Conservation (phyloP, 1,139 yeast species). For the Taphrina populina region DNA sequence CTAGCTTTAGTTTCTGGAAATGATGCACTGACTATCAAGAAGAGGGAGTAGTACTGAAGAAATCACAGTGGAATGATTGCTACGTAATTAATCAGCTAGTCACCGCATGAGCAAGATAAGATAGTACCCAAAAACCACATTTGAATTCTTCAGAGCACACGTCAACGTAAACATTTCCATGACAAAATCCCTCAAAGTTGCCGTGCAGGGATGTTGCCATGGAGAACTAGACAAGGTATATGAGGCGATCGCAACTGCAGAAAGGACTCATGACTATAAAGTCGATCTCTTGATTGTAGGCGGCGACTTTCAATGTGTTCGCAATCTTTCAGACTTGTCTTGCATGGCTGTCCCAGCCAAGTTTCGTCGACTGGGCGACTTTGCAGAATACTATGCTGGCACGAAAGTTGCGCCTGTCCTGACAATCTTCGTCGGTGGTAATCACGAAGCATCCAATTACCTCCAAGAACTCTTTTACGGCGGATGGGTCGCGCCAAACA, state of each 20-base stretch:
- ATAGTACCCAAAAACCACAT: too few relatives aligned
- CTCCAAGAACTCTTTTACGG: constrained; percentile 72
- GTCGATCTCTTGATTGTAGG: constrained; percentile 72
- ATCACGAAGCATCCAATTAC: constrained; percentile 86
- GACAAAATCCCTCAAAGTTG: constrained; percentile 48
- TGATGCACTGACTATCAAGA: too few relatives aligned
- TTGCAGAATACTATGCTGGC: constrained; percentile 69
- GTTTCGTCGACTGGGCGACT: constrained; percentile 66
- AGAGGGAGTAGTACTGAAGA: too few relatives aligned
- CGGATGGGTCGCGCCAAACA: constrained; percentile 92
- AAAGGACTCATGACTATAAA: constrained; percentile 42
- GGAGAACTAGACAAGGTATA: constrained; percentile 73
- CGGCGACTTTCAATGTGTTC: constrained; percentile 73
- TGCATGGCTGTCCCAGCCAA: constrained; percentile 63
- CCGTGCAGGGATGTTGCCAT: constrained; percentile 92
- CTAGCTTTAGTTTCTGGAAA: too few relatives aligned
- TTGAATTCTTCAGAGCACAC: neutral
- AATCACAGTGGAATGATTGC: too few relatives aligned
- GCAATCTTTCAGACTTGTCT: constrained; percentile 62
- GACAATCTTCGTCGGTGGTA: constrained; percentile 89
- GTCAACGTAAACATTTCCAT: too few relatives aligned
- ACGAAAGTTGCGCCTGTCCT: constrained; percentile 63
- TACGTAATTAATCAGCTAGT: too few relatives aligned
- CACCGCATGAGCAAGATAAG: too few relatives aligned
- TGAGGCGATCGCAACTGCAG: constrained; percentile 42